These are phyloP conservation scores for Xerocomellus intermedius DNA, from an alignment of 768 basidiomycete species.

Conservation along the genomic window DNA sequence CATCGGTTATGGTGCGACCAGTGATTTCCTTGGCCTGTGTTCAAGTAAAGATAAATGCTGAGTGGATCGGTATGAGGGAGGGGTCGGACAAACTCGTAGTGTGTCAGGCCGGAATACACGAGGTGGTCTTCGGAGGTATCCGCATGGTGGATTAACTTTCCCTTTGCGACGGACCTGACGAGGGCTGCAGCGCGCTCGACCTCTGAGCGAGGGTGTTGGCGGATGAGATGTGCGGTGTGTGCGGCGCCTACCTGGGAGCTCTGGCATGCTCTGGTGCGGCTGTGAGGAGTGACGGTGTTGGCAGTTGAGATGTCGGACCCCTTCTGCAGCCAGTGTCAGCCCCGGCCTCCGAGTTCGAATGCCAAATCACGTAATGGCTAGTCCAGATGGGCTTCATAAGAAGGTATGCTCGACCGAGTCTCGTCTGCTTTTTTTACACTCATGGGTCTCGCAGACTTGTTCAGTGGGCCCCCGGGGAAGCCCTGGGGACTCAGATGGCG, in stretches of 20 bases:
- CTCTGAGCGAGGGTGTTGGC: constrained; percentile 39
- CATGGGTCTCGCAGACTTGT: constrained; percentile 10
- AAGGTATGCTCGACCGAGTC: neutral
- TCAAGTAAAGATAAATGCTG: constrained; percentile 1
- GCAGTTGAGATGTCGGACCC: too few relatives aligned
- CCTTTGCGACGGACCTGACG: constrained; percentile 49
- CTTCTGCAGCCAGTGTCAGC: too few relatives aligned
- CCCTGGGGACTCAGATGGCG: constrained; percentile 56
- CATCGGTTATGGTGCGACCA: constrained; percentile 46
- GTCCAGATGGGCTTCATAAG: neutral
- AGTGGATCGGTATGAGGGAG: constrained; percentile 1
- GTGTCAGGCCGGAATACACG: constrained; percentile 57
- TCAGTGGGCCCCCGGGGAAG: neutral
- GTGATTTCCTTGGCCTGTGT: constrained; percentile 52
- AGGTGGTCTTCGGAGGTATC: constrained; percentile 59
- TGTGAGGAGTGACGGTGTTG: too few relatives aligned
- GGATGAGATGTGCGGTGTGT: neutral
- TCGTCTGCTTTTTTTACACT: neutral
- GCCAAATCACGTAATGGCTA: constrained; percentile 5
- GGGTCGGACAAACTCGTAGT: constrained; percentile 59
- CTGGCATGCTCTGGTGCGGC: too few relatives aligned
- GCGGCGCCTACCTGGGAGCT: constrained; percentile 46
- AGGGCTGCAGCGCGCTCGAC: constrained; percentile 67
- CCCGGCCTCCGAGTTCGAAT: too few relatives aligned
- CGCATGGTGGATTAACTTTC: constrained; percentile 53